A percentile compares a stretch with the other conserved stretches of the same genome.
Conservation (phyloP, 164 flowering plant species). For the Annona squamosa region DNA sequence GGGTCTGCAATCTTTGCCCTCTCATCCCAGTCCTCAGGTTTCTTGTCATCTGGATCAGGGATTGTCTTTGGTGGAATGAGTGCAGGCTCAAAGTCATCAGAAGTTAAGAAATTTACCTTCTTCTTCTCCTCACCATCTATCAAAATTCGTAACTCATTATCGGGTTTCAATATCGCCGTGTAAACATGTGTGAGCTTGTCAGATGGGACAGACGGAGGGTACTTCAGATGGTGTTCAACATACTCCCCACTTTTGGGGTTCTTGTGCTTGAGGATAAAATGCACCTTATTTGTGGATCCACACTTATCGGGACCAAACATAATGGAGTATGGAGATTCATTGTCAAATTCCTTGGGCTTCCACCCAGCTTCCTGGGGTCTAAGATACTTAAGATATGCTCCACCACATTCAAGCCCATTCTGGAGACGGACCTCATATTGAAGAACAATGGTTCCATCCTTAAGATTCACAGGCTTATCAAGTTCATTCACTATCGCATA, state of each 20-base stretch:
- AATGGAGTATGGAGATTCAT: slow-evolving; percentile 86
- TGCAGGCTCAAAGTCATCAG: slow-evolving; percentile 84
- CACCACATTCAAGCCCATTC: slow-evolving; percentile 96
- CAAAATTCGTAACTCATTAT: slow-evolving; percentile 59
- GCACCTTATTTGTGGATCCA: slow-evolving; percentile 91
- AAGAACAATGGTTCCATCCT: slow-evolving; percentile 66
- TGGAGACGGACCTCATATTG: slow-evolving; percentile 89
- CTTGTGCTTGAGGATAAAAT: slow-evolving; percentile 90
- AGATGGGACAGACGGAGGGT: slow-evolving; percentile 77
- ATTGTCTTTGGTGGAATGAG: slow-evolving; percentile 78
- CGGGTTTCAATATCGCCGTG: slow-evolving; percentile 74
- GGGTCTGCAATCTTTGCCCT: slow-evolving; percentile 88
- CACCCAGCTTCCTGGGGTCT: slow-evolving; percentile 99
- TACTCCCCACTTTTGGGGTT: slow-evolving; percentile 87
- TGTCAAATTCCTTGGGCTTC: slow-evolving; percentile 70
- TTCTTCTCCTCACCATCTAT: slow-evolving; percentile 95
- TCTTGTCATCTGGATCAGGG: slow-evolving; percentile 94
- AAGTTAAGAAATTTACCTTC: slow-evolving; percentile 62
- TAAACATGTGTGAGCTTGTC: slow-evolving; percentile 89
- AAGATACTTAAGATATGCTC: slow-evolving; percentile 89
- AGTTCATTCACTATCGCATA: slow-evolving; percentile 91
- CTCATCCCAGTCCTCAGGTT: slow-evolving; percentile 99
- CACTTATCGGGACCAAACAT: slow-evolving; percentile 99
- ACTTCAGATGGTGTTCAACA: slow-evolving; percentile 87
- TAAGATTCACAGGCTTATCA: slow-evolving; percentile 53